Evolutionary conservation across 2,329 filamentous ascomycete genomes (phyloP).

Genomic region (Botrytis galanthina): DNA sequence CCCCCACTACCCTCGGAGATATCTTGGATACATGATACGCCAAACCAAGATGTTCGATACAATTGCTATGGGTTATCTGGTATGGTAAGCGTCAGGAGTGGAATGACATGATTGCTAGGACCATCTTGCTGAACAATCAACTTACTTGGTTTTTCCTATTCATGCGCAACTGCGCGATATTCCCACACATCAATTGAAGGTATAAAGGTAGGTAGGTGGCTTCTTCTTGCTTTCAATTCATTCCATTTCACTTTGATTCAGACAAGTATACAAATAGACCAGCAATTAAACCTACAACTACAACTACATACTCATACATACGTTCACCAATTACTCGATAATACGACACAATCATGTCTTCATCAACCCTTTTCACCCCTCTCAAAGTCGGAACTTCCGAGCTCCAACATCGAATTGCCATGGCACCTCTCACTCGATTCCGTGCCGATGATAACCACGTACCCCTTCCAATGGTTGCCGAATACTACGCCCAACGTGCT

Average conservation of each 20-base stretch:
- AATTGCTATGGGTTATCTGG: not conserved
- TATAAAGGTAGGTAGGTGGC: not conserved
- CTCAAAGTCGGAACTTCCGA: slow-evolving; percentile 43
- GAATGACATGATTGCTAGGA: not conserved
- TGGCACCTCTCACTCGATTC: slow-evolving; percentile 58
- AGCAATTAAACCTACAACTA: not conserved
- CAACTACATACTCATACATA: not conserved
- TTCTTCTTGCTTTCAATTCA: not conserved
- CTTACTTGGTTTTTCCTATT: not conserved
- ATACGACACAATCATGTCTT: slow-evolving; percentile 12
- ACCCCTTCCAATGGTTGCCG: slow-evolving; percentile 44
- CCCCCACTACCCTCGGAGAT: not conserved
- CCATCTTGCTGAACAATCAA: slow-evolving; percentile 7
- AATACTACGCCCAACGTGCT: slow-evolving; percentile 55
- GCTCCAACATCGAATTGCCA: slow-evolving; percentile 48
- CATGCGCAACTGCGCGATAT: not conserved
- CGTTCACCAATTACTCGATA: not conserved
- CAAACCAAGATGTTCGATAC: not conserved
- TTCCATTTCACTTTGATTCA: not conserved
- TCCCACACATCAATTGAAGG: not conserved
- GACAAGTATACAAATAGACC: not conserved
- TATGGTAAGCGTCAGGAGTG: not conserved
- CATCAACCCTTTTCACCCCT: slow-evolving; percentile 44
- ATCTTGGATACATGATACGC: not conserved
- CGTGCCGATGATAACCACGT: slow-evolving; percentile 49